These are phyloP conservation scores for Mycosarcoma maydis DNA, from an alignment of 1,284 basidiomycete species.

Conservation along the genomic window DNA sequence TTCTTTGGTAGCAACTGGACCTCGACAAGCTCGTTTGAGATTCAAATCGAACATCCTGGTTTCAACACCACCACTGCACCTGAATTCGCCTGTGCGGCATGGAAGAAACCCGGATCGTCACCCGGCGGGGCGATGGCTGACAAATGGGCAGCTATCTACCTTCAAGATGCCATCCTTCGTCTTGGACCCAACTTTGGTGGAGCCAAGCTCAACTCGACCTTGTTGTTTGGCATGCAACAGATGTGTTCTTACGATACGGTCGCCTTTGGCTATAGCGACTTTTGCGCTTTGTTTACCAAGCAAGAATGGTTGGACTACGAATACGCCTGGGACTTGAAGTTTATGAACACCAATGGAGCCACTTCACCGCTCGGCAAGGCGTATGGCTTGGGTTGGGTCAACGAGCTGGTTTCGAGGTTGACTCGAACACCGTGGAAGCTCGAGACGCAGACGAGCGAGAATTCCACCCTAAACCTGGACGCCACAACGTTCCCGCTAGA, in stretches of 20 bases:
- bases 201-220: constrained; percentile 37
- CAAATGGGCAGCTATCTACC: constrained; percentile 58
- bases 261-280: constrained; percentile 85
- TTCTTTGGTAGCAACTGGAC: constrained; percentile 51
- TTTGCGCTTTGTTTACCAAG: constrained; percentile 87
- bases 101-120: constrained; percentile 8
- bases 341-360: constrained; percentile 76
- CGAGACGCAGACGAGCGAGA: constrained; percentile 58
- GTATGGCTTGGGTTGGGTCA: constrained; percentile 83
- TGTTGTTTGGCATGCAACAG: constrained; percentile 60
- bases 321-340: constrained; percentile 71
- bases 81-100: constrained; percentile 56
- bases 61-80: constrained; percentile 65
- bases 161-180: constrained; percentile 54
- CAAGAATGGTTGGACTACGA: constrained; percentile 90
- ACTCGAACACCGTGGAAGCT: constrained; percentile 38
- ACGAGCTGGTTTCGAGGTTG: constrained; percentile 63
- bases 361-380: constrained; percentile 81
- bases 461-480: constrained; percentile 56
- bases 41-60: constrained; percentile 59
- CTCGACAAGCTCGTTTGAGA: constrained; percentile 51
- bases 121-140: constrained; percentile 30
- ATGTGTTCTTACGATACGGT: constrained; percentile 73
- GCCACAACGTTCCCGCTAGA: constrained; percentile 59
- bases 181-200: constrained; percentile 49